phyloP scores from a whole-genome alignment of 2,329 filamentous ascomycete genomes.

The Botrytis tulipae region DNA sequence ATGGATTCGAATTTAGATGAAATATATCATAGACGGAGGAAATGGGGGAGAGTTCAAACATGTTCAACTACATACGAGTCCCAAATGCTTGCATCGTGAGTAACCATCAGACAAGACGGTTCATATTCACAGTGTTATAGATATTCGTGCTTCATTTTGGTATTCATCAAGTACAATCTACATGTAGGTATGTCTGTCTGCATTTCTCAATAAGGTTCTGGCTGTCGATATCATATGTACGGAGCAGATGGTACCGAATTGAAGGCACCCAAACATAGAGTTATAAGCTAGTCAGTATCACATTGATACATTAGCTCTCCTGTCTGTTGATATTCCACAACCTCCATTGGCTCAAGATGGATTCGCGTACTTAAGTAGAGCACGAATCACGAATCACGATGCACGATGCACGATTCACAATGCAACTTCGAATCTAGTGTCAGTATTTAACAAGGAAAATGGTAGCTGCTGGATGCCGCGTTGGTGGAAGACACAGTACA shows the following conservation, averaged over 20 bases:
- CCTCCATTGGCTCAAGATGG: background rate
- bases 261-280: constrained; percentile 7
- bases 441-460: background rate
- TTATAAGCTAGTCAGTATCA: background rate
- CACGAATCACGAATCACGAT: background rate
- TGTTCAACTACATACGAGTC: background rate
- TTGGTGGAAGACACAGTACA: background rate
- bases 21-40: background rate
- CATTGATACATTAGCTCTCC: constrained; percentile 1
- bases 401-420: background rate
- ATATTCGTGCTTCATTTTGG: background rate
- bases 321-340: background rate
- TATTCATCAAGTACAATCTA: background rate
- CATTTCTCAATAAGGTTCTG: background rate
- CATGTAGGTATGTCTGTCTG: background rate
- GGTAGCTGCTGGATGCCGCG: background rate
- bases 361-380: background rate
- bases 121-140: background rate
- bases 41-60: background rate
- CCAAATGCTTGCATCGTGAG: background rate
- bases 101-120: background rate
- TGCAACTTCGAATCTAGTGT: background rate
- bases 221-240: background rate
- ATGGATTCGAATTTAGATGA: background rate
- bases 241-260: constrained; percentile 6